phyloP scores from a whole-genome alignment of 1,139 yeast genomes.

The Kodamaea ohmeri region DNA sequence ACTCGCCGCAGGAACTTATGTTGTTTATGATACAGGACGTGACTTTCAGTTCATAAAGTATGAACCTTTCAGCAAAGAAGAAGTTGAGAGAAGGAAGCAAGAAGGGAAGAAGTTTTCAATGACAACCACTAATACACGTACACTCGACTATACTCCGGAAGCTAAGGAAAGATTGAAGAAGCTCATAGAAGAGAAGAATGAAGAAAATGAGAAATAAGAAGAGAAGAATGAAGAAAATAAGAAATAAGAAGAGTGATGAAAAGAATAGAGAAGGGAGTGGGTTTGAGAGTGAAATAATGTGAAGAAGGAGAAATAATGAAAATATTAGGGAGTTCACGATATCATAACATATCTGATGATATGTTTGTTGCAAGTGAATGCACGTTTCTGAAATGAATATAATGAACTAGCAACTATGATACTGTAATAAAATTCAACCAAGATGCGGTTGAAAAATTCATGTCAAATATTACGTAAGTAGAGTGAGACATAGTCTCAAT shows the following conservation, averaged over 20 bases:
- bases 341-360: no score
- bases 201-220: slow-evolving; percentile 5
- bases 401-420: no score
- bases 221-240: background rate
- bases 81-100: slow-evolving; percentile 36
- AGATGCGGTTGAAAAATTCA: no score
- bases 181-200: slow-evolving; percentile 22
- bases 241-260: background rate
- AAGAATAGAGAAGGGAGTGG: background rate
- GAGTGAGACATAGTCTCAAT: no score
- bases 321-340: no score
- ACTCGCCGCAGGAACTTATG: slow-evolving; percentile 31
- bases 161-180: slow-evolving; percentile 35
- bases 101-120: slow-evolving; percentile 31
- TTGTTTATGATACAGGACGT: slow-evolving; percentile 33
- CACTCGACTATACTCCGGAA: slow-evolving; percentile 45
- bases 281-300: no score
- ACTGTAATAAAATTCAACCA: no score
- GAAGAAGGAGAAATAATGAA: no score
- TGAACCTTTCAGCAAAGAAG: slow-evolving; percentile 40
- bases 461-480: no score
- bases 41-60: slow-evolving; percentile 43
- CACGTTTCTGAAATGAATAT: no score
- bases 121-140: slow-evolving; percentile 34
- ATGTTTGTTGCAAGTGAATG: no score